Conservation (phyloP, 148 eudicot genomes). For the Suaeda aralocaspica region DNA sequence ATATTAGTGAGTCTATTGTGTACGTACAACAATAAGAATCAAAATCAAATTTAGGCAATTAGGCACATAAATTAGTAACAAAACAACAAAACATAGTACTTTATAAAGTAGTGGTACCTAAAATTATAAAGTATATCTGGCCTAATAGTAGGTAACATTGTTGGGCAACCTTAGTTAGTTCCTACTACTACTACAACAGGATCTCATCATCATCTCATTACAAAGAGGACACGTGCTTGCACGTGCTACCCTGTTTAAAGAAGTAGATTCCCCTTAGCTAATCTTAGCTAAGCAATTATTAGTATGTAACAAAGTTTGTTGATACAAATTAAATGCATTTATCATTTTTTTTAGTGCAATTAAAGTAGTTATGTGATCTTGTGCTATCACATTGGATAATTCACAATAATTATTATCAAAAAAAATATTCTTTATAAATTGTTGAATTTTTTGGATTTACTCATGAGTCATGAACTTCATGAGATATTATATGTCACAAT, state of each 20-base stretch:
- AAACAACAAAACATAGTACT: not conserved
- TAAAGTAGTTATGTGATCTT: not conserved
- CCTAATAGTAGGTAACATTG: slow-evolving; percentile 11
- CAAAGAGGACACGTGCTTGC: slow-evolving; percentile 14
- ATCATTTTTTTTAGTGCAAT: not conserved
- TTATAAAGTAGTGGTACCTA: slow-evolving; percentile 6
- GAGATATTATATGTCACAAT: not conserved
- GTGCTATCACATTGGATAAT: not conserved
- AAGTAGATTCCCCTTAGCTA: slow-evolving; percentile 2
- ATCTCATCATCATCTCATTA: not conserved
- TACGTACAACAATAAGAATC: not conserved
- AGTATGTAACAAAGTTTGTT: not conserved
- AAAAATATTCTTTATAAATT: not conserved
- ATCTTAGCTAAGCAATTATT: not conserved
- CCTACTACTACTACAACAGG: no score
- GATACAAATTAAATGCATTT: not conserved
- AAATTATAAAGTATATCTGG: not conserved
- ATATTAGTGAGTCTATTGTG: not conserved
- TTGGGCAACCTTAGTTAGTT: slow-evolving; percentile 11
- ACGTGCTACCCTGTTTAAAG: slow-evolving; percentile 9
- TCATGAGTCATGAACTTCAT: no score
- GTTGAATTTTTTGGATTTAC: not conserved
- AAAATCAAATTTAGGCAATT: not conserved
- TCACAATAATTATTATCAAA: not conserved
- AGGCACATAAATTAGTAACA: not conserved